Evolutionary conservation across 805 yeast genomes (phyloP), one percentile per base, ranked within the genome.

Genomic region (Candida sakaeoensis): DNA sequence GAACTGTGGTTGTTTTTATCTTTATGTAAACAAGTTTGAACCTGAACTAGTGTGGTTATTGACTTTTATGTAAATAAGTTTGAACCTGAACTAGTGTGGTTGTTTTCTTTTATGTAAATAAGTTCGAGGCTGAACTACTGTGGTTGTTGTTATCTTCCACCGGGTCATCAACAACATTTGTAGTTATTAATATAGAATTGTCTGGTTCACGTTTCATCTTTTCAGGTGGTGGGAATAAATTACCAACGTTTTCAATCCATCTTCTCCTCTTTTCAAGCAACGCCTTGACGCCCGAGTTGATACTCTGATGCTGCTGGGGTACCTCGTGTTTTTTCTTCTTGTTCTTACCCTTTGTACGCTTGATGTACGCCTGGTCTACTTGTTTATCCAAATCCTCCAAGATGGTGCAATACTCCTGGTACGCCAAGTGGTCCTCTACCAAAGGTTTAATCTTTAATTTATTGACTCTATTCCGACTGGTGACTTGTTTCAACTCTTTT

Each of bases 351-450:
- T 89, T 79, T 41, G 85, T 74, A 44, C 97, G 71, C 59, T 89
- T 85, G 47, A 85, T 65, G 57, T 90, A 93, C 15, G 95, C 90
- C 59, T 87, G 97, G 57, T 93, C 99, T 26, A 93, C 90, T 62
- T 93, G 99, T 58, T 91, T 93, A 59, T 93, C 97, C 49, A 93
- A 70, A 56, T 93, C 98, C 42, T 93, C 98, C 43, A 89, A 62
- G 39, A 93, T 90, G 9, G 91, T 84, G 43, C 82, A 71, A 59
- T 87, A 93, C 59, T 93, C 99, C 58, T 91, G 96, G 80, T 90
- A 93, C 19, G 97, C 96, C 52, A 93, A 71, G 51, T 86, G 95
- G 48, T 85, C 93, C 50, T 89, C 91, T 12, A 93, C 74, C 1
- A 82, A 52, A 1, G 95, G 95, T 18, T 81, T 63, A 26, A 93